These are phyloP conservation scores for Candida michaelii DNA, from an alignment of 805 yeast species.

Conservation along the genomic window DNA sequence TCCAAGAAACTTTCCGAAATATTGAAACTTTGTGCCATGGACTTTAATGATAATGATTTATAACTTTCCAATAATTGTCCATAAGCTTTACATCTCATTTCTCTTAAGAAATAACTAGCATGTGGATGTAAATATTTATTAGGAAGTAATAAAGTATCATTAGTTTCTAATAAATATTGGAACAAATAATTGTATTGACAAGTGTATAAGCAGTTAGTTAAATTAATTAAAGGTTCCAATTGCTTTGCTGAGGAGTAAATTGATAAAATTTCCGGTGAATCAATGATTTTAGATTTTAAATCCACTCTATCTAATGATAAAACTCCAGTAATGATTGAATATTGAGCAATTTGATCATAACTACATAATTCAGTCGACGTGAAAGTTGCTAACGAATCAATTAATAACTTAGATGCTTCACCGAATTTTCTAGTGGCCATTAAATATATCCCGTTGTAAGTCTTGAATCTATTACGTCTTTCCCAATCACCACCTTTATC, in stretches of 20 bases:
- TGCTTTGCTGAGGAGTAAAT: constrained; percentile 68
- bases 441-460: constrained; percentile 81
- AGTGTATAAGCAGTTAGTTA: constrained; percentile 83
- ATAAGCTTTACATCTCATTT: constrained; percentile 92
- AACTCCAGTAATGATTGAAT: constrained; percentile 86
- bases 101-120: constrained; percentile 81
- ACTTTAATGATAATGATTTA: constrained; percentile 81
- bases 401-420: constrained; percentile 81
- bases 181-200: constrained; percentile 84
- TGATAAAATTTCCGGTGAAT: constrained; percentile 89
- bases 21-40: constrained; percentile 93
- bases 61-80: constrained; percentile 92
- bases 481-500: constrained; percentile 99
- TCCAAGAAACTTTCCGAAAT: constrained; percentile 88
- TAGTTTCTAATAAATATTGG: constrained; percentile 71
- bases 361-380: constrained; percentile 88
- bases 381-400: constrained; percentile 92
- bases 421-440: constrained; percentile 83
- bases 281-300: constrained; percentile 79
- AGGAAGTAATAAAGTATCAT: constrained; percentile 66
- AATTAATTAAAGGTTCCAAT: constrained; percentile 75
- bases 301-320: constrained; percentile 80
- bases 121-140: constrained; percentile 71
- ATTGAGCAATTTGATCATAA: constrained; percentile 86
- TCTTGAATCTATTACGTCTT: constrained; percentile 90